Conservation (phyloP, 306 rosid genomes). For the Cucumis hystrix region DNA sequence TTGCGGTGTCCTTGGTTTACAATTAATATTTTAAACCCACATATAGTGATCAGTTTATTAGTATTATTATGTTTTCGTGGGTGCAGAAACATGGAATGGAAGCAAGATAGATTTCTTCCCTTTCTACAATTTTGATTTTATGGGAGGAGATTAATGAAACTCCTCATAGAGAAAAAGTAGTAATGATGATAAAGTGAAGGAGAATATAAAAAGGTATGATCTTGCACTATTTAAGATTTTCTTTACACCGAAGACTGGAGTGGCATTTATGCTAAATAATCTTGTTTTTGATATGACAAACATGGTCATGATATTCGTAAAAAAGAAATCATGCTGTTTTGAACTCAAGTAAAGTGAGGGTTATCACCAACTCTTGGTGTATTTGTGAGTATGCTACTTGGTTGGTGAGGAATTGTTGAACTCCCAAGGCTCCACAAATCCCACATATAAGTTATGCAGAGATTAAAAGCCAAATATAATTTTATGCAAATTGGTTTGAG, state of each 20-base stretch:
- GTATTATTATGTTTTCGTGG: neutral
- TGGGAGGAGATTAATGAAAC: no score
- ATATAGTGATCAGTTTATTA: neutral
- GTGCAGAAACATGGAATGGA: neutral
- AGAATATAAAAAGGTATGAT: neutral
- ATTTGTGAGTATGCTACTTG: no score
- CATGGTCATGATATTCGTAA: conserved; percentile 37
- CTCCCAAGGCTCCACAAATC: no score
- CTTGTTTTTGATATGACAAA: conserved; percentile 30
- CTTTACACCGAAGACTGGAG: conserved; percentile 6
- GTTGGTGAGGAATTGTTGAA: no score
- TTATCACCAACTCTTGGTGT: no score
- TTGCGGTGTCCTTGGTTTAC: neutral
- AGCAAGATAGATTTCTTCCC: neutral
- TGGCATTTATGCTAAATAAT: neutral
- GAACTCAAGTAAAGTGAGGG: no score
- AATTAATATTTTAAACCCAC: neutral
- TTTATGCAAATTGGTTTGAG: no score
- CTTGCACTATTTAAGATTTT: neutral
- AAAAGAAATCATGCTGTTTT: no score
- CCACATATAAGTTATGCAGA: no score
- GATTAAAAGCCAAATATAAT: no score
- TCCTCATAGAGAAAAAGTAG: neutral
- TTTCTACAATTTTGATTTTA: neutral
- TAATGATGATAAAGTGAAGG: neutral